These are phyloP conservation scores for Stereum hirsutum DNA, from an alignment of 1,284 basidiomycete genomes.

Conservation along the genomic window DNA sequence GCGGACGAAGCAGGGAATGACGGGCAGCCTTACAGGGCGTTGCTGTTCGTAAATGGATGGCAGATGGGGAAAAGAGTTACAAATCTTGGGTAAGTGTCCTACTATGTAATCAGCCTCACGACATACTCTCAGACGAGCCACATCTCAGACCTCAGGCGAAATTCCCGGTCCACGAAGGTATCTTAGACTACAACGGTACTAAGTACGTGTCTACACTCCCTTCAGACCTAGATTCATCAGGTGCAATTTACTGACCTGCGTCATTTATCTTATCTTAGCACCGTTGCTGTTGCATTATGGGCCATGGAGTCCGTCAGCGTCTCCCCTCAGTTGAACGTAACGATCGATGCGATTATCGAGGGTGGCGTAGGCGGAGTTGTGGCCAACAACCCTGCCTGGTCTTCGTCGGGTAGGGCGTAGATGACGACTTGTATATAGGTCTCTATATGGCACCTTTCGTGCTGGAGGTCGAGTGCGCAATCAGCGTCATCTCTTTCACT, in stretches of 20 bases:
- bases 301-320: constrained; percentile 41
- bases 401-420: constrained; percentile 13
- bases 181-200: constrained; percentile 56
- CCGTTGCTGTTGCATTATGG: constrained; percentile 67
- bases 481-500: too few species aligned
- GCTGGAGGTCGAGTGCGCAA: too few species aligned
- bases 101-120: too few species aligned
- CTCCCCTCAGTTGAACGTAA: constrained; percentile 43
- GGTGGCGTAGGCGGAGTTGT: constrained; percentile 53
- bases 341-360: constrained; percentile 48
- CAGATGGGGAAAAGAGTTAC: constrained; percentile 72
- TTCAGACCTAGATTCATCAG: constrained; percentile 19
- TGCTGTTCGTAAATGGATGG: constrained; percentile 80
- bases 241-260: too few species aligned
- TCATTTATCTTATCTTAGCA: constrained; percentile 35
- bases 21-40: constrained; percentile 65
- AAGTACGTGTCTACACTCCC: too few species aligned
- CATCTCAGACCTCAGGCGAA: constrained; percentile 50
- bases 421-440: too few species aligned
- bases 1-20: constrained; percentile 23
- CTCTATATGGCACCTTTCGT: too few species aligned
- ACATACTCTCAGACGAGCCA: too few species aligned
- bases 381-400: constrained; percentile 54
- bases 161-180: constrained; percentile 74
- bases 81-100: constrained; percentile 50